Evolutionary conservation across 257 asterid genomes (phyloP).

Genomic region (Nicotiana benthamiana): DNA sequence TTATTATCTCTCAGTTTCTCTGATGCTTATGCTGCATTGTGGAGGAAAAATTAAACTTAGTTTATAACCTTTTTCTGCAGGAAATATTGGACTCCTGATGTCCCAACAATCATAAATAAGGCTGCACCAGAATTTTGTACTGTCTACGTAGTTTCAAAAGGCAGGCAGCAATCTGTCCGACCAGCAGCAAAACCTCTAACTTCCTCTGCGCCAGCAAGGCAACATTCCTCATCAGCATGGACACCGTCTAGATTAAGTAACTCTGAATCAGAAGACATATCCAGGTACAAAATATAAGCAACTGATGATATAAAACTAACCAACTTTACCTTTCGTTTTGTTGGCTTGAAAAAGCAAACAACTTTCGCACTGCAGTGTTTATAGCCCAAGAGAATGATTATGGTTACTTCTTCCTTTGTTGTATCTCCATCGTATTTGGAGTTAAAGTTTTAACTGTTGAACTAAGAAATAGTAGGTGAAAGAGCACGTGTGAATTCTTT

Average conservation of each 20-base stretch:
- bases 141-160: conserved; percentile 53
- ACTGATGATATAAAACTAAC: neutral
- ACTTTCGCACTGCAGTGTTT: too few relatives aligned
- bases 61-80: conserved; percentile 22
- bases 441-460: neutral
- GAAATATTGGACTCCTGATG: conserved; percentile 51
- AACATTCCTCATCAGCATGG: neutral
- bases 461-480: neutral
- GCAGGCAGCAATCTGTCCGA: conserved; percentile 49
- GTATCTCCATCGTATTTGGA: neutral
- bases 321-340: neutral
- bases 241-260: conserved; percentile 11
- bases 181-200: conserved; percentile 34
- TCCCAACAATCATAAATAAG: conserved; percentile 59
- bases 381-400: neutral
- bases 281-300: conserved; percentile 27
- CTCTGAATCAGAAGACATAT: conserved; percentile 23
- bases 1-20: conserved; percentile 2
- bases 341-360: neutral
- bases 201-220: conserved; percentile 15
- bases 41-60: neutral
- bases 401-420: neutral
- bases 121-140: conserved; percentile 71
- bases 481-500: neutral
- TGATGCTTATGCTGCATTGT: neutral